Base-by-base conservation (phyloP, 2,329 filamentous ascomycete species). In the Mycogone perniciosa region DNA sequence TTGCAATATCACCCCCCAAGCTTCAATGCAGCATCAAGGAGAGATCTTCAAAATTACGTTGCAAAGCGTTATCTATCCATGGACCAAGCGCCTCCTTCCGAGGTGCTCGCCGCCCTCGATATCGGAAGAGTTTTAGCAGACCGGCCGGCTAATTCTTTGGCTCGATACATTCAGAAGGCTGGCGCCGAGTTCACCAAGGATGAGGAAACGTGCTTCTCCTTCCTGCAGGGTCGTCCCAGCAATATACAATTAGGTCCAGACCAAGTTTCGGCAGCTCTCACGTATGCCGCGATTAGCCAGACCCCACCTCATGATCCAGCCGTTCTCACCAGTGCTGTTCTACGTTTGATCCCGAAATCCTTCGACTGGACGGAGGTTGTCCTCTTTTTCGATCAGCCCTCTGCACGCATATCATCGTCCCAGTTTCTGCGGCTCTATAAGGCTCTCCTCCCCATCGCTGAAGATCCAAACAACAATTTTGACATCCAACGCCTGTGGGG, bases 401-500 rank as follows among this genome's bases (percentile, higher is more conserved):
- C 84, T 26, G 74, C 95, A 7, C 80, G 86, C 46, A 79, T 96
- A 49, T 85, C 89, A 2, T 82, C 87, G 26, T 72, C 80, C 39
- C 91, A 96, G 58, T 96, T 99, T 58, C 71, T 93, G 38, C 79
- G 80, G 9, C 74, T 99, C 4, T 96, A 93, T 71, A 80, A 86
- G 50, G 86, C 88, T 4, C 72, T 99, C 30, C 71, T 90, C 11
- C 84, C 85, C 1, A 75, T 93, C 49, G 88, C 90, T 2, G 71
- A 72, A 48, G 74, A 78, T n/a, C 54, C 67, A 3, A 64, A 61
- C 27, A 60, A 57, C 10, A 60, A 62, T 20, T 83, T 97, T 59
- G 89, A 96, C 64, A 86, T 99, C 41, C 90, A 96, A 65, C 79
- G 78, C 37, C 74, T 99, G 26, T 97, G 93, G 91, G 91, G 91